Evolutionary conservation across 495 filamentous ascomycete species (phyloP), one percentile per base, ranked within the genome.

Genomic region (Daldinia childiae): DNA sequence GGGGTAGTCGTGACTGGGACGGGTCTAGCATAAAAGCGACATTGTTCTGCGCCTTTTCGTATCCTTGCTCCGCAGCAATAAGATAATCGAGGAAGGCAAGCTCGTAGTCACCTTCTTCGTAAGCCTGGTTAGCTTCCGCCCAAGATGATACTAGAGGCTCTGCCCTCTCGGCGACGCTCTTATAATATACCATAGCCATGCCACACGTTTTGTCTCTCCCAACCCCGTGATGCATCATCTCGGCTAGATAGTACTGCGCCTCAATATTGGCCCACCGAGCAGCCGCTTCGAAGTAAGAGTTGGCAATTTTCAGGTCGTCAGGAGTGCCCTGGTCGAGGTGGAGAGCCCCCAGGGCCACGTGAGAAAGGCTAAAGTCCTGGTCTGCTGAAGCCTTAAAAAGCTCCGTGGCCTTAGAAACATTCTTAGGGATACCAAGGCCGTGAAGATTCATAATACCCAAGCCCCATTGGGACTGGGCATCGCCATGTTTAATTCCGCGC

Each of bases 51-150:
- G 89, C 94, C 68, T 87, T 86, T 77, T 99, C 95, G 73, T 97
- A 97, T 11, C 95, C 95, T 81, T 98, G 96, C 76, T 99, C 95
- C 1, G 95, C 95, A 1, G 93, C 95, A 85, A 95, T 91, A 81
- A 98, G 90, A 68, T 93, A 93, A 27, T 90, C 87, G 14, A 97
- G 84, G 30, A 98, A 83, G 9, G 96, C 95, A 19, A 89, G 83
- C 69, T 98, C 95, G n/a, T 86, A 82, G 71, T 98, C 92, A n/a
- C 93, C 93, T 26, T 87, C 84, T 51, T 94, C 90, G 76, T 91
- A 97, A 0, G 94, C 95, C 32, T 85, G 80, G 71, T 97, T 97
- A 2, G 96, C 92, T 78, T 98, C 95, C 8, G 83, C 81, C 79
- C 97, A 93, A 5, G 93, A 91, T 1, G 93, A 93, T 41, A 97